Percentiles rank a stretch among this genome's conserved stretches.
These are phyloP conservation scores for Lactuca saligna DNA, from an alignment of 129 eudicot genomes.

Conservation along the genomic window DNA sequence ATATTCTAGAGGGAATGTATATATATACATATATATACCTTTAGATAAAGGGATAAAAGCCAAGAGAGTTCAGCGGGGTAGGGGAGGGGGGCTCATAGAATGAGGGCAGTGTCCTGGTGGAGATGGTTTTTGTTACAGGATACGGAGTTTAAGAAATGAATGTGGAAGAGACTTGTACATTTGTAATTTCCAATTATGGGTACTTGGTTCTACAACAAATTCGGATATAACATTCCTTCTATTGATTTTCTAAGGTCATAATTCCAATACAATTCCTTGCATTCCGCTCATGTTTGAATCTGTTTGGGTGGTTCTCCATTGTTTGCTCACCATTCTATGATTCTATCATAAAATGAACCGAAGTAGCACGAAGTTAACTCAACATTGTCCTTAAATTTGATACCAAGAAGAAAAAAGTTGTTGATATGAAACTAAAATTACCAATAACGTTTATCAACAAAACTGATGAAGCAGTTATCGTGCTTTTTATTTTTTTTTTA, in stretches of 20 bases:
- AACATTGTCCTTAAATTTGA: not conserved
- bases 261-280: not conserved
- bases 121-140: conserved; percentile 28
- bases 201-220: conserved; percentile 22
- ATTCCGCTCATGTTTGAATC: not conserved
- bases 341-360: not conserved
- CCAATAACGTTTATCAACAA: not conserved
- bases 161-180: conserved; percentile 25
- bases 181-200: conserved; percentile 25
- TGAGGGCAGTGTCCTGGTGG: conserved; percentile 35
- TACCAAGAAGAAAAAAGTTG: not conserved
- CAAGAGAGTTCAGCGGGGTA: conserved; percentile 39
- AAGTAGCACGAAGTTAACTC: not conserved
- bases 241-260: conserved; percentile 1
- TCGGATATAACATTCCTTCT: conserved; percentile 17
- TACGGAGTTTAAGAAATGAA: conserved; percentile 18
- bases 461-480: not conserved
- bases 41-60: conserved; percentile 37
- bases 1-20: not conserved
- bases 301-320: not conserved
- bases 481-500: too few species aligned
- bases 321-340: not conserved
- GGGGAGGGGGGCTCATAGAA: conserved; percentile 43
- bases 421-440: too few species aligned
- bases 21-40: conserved; percentile 20